phyloP scores from a whole-genome alignment of 176 grass and related monocot species.

The Tillandsia fasciculata region DNA sequence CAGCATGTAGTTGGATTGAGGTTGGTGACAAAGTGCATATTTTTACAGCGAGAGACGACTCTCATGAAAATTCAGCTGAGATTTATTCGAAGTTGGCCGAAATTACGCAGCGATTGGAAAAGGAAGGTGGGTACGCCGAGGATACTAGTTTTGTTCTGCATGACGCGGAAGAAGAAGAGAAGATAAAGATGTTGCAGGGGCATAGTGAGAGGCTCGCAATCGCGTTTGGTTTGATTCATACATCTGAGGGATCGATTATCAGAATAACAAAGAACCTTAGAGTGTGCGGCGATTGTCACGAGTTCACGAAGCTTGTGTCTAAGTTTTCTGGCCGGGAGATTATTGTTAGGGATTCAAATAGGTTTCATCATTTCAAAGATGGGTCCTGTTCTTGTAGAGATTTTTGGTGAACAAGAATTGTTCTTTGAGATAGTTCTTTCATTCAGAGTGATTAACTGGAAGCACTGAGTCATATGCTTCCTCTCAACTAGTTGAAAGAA shows the following conservation, averaged over 20 bases:
- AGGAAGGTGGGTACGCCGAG: constrained; percentile 39
- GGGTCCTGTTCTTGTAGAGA: constrained; percentile 55
- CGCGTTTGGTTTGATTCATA: constrained; percentile 40
- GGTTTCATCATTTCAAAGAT: constrained; percentile 64
- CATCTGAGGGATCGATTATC: constrained; percentile 24
- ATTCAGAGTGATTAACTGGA: neutral
- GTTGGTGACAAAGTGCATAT: constrained; percentile 38
- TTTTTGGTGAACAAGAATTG: constrained; percentile 36
- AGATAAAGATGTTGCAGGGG: constrained; percentile 34
- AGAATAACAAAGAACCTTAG: constrained; percentile 61
- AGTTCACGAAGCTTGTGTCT: constrained; percentile 50
- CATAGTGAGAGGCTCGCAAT: constrained; percentile 62
- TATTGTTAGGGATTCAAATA: constrained; percentile 50
- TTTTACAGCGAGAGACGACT: constrained; percentile 49
- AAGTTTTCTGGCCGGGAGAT: constrained; percentile 44
- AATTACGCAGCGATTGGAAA: constrained; percentile 40
- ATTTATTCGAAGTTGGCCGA: constrained; percentile 54
- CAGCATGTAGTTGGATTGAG: constrained; percentile 76
- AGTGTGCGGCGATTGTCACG: constrained; percentile 49
- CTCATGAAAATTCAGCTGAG: constrained; percentile 27
- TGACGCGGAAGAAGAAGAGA: constrained; percentile 45
- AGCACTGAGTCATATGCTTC: neutral
- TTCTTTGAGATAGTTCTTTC: neutral
- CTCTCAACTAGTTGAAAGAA: neutral
- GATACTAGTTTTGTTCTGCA: constrained; percentile 57